Conservation (phyloP, 371 early-diverging fungal species). For the Catenaria anguillulae region DNA sequence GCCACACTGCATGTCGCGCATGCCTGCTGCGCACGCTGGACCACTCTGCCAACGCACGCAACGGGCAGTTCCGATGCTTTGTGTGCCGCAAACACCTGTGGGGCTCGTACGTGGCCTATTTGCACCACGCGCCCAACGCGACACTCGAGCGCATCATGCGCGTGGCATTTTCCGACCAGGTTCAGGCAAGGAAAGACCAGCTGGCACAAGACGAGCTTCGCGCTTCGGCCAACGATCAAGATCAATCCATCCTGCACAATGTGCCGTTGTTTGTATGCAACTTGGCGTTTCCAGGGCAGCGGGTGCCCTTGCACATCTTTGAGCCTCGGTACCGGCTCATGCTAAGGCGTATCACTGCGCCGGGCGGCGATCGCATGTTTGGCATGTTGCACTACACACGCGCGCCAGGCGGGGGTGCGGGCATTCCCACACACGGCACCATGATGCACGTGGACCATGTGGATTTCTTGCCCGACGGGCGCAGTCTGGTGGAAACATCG, state of each 20-base stretch:
- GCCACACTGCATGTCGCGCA: slow-evolving; percentile 48
- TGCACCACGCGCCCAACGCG: slow-evolving; percentile 13
- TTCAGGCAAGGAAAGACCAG: not conserved
- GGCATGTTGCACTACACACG: slow-evolving; percentile 42
- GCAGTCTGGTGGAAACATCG: slow-evolving; percentile 23
- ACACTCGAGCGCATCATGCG: not conserved
- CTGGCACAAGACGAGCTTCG: slow-evolving; percentile 2
- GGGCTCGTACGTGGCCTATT: slow-evolving; percentile 14
- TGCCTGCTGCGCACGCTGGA: slow-evolving; percentile 37
- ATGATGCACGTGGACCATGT: slow-evolving; percentile 27
- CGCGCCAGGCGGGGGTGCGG: slow-evolving; percentile 11
- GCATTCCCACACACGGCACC: slow-evolving; percentile 21
- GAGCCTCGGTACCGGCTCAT: slow-evolving; percentile 47
- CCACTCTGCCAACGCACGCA: slow-evolving; percentile 12
- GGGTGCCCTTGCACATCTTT: slow-evolving; percentile 43
- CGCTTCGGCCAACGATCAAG: slow-evolving; percentile 13
- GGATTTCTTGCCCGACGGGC: slow-evolving; percentile 28
- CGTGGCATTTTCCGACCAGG: not conserved
- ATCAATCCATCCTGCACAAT: not conserved
- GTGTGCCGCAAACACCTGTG: not conserved
- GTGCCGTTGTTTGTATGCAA: slow-evolving; percentile 46
- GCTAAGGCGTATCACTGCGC: slow-evolving; percentile 36
- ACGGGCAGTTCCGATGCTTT: not conserved
- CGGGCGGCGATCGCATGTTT: slow-evolving; percentile 27
- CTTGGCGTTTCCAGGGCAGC: slow-evolving; percentile 43